Base-by-base conservation (phyloP, 2,329 filamentous ascomycete species). In the Colletotrichum magnum region DNA sequence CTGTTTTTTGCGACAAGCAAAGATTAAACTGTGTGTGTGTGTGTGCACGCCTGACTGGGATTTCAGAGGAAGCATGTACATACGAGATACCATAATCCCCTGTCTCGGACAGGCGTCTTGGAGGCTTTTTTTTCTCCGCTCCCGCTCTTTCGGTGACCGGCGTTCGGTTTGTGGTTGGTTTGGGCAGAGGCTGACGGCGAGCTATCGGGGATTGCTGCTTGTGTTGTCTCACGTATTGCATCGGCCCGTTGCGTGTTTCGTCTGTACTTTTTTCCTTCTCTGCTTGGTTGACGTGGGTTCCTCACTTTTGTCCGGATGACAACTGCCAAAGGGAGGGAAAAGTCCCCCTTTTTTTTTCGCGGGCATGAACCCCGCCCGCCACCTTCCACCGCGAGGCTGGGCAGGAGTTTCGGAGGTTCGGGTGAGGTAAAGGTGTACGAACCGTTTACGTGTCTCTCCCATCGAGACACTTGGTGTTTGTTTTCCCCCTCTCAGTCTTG, bases 41-140 rank as follows among this genome's bases (percentile, higher is more conserved):
- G 26, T 58, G 57, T 54, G 59, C 57, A 53, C 53, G 57, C 51
- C 59, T 63, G 43, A 56, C 61, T 39, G 53, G 47, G 24, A 26
- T 39, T 51, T 48, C 50, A 58, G 52, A 36, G 50, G 58, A 61
- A 51, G 58, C 45, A 57, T 71, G 68, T 72, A 72, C 68, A 71
- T 71, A 71, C 59, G 36, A 72, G 70, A 72, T 72, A 65, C 65
- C 69, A 68, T 64, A 72, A 68, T 68, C 26, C 51, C 70, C 68
- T 71, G 70, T 72, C 56, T 64, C 64, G 45, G 48, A 64, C 57
- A 68, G 68, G 60, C 58, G 60, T 66, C 52, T 63, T 63, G 58
- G 52, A 52, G 32, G 43, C 41, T 45, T 36, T n/a, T 43, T 7
- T 36, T 9, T 43, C 5, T 6, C 6, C 9, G 6, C 51, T 9